Evolutionary conservation across 441 rosid species (phyloP).

Genomic region (Syzygium malaccense): DNA sequence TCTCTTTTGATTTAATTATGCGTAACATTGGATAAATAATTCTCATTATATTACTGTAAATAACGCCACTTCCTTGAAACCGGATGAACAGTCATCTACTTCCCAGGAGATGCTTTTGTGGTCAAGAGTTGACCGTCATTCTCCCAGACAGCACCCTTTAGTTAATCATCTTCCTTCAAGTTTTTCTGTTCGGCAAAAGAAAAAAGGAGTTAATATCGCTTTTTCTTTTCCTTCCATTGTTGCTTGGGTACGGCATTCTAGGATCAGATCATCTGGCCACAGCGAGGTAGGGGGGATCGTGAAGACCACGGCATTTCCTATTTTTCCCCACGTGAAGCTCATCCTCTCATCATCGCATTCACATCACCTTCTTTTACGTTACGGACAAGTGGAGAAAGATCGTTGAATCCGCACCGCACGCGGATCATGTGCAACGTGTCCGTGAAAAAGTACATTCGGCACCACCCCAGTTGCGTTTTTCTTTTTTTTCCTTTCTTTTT

Average conservation of each 20-base stretch:
- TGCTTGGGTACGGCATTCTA: background rate
- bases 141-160: too few species aligned
- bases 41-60: too few species aligned
- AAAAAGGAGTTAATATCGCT: background rate
- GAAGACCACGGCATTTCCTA: background rate
- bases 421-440: background rate
- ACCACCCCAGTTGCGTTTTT: background rate
- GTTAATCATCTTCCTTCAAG: too few species aligned
- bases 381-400: background rate
- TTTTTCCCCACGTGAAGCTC: background rate
- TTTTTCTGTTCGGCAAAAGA: background rate
- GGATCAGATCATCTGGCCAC: background rate
- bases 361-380: background rate
- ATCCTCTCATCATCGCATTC: background rate
- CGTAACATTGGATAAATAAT: too few species aligned
- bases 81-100: too few species aligned
- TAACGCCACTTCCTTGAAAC: too few species aligned
- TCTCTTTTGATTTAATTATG: too few species aligned
- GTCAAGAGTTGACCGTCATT: too few species aligned
- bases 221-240: background rate
- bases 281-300: background rate
- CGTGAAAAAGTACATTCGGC: background rate
- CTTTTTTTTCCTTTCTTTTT: too few species aligned
- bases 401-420: background rate
- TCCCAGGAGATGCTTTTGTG: too few species aligned